Evolutionary conservation across 192 early-diverging fungal species (phyloP), one percentile per base, ranked within the genome.

Genomic region (Thoreauomyces humboldtii): DNA sequence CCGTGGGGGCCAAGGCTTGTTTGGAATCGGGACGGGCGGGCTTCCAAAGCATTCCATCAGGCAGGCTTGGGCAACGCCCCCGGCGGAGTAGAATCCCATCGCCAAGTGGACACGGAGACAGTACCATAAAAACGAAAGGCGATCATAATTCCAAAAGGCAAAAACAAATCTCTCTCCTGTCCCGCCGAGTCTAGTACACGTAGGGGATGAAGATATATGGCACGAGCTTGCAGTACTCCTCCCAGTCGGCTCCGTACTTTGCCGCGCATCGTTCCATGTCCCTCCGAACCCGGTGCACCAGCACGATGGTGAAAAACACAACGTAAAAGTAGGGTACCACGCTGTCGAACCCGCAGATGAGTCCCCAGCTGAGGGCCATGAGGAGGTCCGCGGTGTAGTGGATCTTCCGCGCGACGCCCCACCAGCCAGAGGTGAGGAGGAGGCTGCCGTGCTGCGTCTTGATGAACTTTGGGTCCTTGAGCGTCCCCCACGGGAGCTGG

Each of bases 221-320:
- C 0, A 98, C 95, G 14, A 72, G 72, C 43, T 81, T 69, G 70
- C 91, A 91, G 77, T 98, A 98, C 63, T 74, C 77, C 35, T 86
- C 85, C 96, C 96, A 98, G 69, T 94, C 92, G 58, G 89, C 86
- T 61, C 90, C 90, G 77, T 98, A 98, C 74, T 98, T 98, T 11
- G 81, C 77, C 56, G 76, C 77, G 77, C 96, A 98, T 72, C 92
- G 90, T 70, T 87, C 83, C 69, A 93, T 91, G 65, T 96, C 94
- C 50, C 96, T 85, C 52, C 82, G 70, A 71, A 89, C 91, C 51
- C 96, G 91, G 69, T 96, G 94, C 43, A 94, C 53, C 29, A 98
- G 79, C 34, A 98, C 71, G 14, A 93, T 81, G 6, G 86, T 81
- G 78, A 98, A 96, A 75, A 95, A 98, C 41, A 90, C 76, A 3